These are phyloP conservation scores for Ogataea paraovalis DNA, from an alignment of 805 yeast species.

Conservation along the genomic window DNA sequence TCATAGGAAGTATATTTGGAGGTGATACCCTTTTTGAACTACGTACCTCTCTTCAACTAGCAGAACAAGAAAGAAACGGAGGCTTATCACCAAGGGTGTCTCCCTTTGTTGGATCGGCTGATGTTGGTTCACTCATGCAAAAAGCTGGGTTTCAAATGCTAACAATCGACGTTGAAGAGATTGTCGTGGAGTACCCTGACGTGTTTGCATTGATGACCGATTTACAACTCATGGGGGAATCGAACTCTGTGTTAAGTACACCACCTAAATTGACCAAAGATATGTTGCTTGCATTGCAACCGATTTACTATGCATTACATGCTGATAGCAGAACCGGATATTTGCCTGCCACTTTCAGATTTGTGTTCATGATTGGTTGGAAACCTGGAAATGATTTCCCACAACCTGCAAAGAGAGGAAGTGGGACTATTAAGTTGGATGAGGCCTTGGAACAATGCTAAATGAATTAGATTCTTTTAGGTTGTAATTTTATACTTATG, in stretches of 20 bases:
- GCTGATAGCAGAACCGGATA: conserved; percentile 50
- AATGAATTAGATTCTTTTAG: not conserved
- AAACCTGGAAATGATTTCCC: conserved; percentile 68
- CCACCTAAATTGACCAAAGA: conserved; percentile 51
- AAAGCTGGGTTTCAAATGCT: conserved; percentile 75
- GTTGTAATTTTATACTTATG: no score
- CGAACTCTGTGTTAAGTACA: conserved; percentile 47
- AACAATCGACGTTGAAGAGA: conserved; percentile 81
- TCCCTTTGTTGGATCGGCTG: conserved; percentile 75
- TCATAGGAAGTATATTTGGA: conserved; percentile 76
- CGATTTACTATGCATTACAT: conserved; percentile 67
- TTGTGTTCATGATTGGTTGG: conserved; percentile 88
- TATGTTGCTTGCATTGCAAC: conserved; percentile 68
- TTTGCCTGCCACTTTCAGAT: conserved; percentile 76
- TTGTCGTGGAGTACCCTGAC: conserved; percentile 75
- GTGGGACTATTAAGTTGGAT: conserved; percentile 64
- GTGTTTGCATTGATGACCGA: conserved; percentile 64
- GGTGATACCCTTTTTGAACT: conserved; percentile 84
- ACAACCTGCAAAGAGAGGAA: conserved; percentile 67
- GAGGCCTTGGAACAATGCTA: conserved; percentile 43
- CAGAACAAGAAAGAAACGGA: conserved; percentile 75
- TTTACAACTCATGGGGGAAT: conserved; percentile 80
- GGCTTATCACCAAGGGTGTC: conserved; percentile 79
- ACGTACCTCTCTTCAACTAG: conserved; percentile 74
- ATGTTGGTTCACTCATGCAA: conserved; percentile 68